Percentiles rank a stretch among this genome's conserved stretches.
Evolutionary conservation across 192 early-diverging fungal species (phyloP).

Genomic region (Mortierella antarctica): DNA sequence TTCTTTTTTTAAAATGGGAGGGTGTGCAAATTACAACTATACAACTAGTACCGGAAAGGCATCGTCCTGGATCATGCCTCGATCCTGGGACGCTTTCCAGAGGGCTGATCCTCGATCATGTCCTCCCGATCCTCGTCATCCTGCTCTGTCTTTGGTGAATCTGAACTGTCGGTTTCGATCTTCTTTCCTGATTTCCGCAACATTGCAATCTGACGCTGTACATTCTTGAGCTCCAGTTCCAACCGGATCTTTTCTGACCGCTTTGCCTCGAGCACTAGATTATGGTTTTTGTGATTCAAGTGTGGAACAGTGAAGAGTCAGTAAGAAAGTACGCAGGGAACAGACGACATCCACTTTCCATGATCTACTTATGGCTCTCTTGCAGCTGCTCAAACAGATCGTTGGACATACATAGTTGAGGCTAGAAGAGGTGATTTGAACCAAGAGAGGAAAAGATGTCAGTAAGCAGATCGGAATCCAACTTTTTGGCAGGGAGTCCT

Average conservation of each 20-base stretch:
- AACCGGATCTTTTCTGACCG: conserved; percentile 67
- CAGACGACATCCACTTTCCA: neutral
- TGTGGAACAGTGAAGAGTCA: conserved; percentile 16
- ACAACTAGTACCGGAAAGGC: no score
- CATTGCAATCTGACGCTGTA: conserved; percentile 66
- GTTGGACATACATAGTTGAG: conserved; percentile 32
- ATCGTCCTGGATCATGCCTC: conserved; percentile 13
- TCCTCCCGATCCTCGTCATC: conserved; percentile 55
- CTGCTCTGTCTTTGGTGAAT: conserved; percentile 54
- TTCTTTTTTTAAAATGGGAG: neutral
- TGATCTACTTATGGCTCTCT: neutral
- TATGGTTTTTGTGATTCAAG: neutral
- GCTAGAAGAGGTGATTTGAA: neutral
- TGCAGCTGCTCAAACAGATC: neutral
- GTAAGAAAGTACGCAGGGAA: conserved; percentile 3
- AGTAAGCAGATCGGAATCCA: neutral
- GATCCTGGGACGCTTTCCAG: conserved; percentile 38
- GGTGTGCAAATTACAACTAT: neutral
- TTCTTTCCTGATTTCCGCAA: conserved; percentile 52
- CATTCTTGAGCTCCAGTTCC: conserved; percentile 67
- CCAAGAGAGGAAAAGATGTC: neutral
- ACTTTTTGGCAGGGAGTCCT: neutral
- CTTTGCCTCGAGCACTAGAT: conserved; percentile 70
- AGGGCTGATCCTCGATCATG: conserved; percentile 56
- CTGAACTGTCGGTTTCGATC: conserved; percentile 38